Evolutionary conservation across 2,329 filamentous ascomycete species (phyloP).

Genomic region (Nigrospora sphaerica): DNA sequence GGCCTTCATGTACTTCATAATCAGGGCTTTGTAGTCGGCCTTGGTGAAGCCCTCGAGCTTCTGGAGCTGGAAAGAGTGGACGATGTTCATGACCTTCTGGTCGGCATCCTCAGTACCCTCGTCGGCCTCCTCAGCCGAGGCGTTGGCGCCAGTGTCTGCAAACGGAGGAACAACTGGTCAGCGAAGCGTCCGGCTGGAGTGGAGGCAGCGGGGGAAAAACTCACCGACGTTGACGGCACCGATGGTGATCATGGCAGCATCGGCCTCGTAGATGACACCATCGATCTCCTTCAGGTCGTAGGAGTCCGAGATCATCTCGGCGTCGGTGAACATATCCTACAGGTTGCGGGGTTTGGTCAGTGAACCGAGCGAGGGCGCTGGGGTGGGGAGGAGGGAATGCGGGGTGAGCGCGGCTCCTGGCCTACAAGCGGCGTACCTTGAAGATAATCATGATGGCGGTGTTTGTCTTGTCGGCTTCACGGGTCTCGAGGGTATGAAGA

Average conservation of each 20-base stretch:
- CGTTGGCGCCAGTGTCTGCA: conserved; percentile 85
- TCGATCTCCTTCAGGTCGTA: conserved; percentile 78
- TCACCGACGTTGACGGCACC: conserved; percentile 66
- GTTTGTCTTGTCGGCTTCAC: background rate
- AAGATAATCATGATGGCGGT: background rate
- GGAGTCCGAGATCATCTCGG: conserved; percentile 92
- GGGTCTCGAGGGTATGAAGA: background rate
- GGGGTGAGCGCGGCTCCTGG: background rate
- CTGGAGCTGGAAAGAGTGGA: conserved; percentile 85
- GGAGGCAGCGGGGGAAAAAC: conserved; percentile 23
- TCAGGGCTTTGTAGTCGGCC: conserved; percentile 70
- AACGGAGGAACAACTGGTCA: background rate
- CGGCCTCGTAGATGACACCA: conserved; percentile 77
- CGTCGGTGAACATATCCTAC: conserved; percentile 76
- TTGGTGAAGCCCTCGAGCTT: conserved; percentile 72
- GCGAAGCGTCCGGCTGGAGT: conserved; percentile 1
- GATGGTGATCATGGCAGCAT: conserved; percentile 85
- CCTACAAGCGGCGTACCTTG: background rate
- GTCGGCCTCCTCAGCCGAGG: conserved; percentile 84
- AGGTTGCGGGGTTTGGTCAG: conserved; percentile 6
- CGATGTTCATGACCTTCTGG: conserved; percentile 83
- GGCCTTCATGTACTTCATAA: conserved; percentile 80
- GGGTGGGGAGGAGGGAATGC: background rate
- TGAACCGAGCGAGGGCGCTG: background rate
- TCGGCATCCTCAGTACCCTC: conserved; percentile 64